phyloP scores from a whole-genome alignment of 805 yeast species.

The Starmerella sp. region DNA sequence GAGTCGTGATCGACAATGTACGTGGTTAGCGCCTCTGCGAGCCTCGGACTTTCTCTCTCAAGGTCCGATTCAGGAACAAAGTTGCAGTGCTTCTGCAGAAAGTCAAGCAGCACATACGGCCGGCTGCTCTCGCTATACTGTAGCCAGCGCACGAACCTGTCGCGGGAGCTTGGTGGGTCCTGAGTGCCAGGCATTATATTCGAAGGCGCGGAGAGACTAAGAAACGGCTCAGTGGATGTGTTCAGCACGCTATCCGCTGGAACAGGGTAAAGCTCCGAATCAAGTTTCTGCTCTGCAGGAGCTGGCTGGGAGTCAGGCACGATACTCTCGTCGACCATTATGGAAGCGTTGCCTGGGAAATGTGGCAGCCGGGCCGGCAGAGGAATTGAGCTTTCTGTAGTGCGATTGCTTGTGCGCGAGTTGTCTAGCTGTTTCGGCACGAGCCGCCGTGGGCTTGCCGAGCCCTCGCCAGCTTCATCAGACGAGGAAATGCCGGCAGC shows the following conservation, averaged over 20 bases:
- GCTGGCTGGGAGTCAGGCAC: constrained; percentile 1
- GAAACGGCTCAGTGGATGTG: not conserved
- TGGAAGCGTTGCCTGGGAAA: not conserved
- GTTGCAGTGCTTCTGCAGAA: not conserved
- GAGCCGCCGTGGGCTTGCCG: not conserved
- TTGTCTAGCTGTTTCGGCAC: not conserved
- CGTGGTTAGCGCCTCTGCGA: not conserved
- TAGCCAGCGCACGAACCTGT: not conserved
- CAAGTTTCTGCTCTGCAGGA: not conserved
- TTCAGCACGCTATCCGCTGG: not conserved
- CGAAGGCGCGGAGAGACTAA: not conserved
- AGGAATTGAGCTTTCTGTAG: too few relatives aligned
- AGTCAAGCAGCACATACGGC: not conserved
- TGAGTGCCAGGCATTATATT: not conserved
- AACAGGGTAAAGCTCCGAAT: not conserved
- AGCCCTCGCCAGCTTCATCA: not conserved
- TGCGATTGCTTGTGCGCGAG: too few relatives aligned
- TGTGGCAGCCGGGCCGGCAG: too few relatives aligned
- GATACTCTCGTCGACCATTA: not conserved
- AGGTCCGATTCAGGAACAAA: not conserved
- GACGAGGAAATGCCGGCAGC: not conserved
- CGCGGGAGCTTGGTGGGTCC: not conserved
- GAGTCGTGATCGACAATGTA: not conserved
- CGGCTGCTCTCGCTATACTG: not conserved
- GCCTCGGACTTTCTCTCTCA: too few relatives aligned